A percentile compares a stretch with the other conserved stretches of the same genome.
phyloP scores from a whole-genome alignment of 148 eudicot species.

The Camellia granthamiana region DNA sequence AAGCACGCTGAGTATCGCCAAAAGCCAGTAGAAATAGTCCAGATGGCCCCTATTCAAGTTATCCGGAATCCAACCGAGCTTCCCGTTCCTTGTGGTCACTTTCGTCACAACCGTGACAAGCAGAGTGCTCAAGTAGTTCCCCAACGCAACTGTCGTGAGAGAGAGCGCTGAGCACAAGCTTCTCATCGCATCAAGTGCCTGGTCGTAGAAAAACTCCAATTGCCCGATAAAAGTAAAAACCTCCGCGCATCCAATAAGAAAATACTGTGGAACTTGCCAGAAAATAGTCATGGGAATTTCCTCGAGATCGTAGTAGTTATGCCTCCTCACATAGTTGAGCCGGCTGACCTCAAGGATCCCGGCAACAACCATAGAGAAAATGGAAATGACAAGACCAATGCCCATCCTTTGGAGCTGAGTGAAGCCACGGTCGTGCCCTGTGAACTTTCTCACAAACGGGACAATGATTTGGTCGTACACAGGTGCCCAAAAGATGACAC shows the following conservation, averaged over 20 bases:
- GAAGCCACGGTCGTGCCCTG: constrained; percentile 49
- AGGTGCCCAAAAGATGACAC: constrained; percentile 50
- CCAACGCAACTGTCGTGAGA: constrained; percentile 11
- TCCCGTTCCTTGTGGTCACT: constrained; percentile 8
- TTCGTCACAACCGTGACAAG: constrained; percentile 4
- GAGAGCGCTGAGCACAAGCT: constrained; percentile 11
- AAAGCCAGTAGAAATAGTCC: constrained; percentile 14
- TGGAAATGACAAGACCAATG: constrained; percentile 46
- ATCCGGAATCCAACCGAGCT: constrained; percentile 12
- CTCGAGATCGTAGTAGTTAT: constrained; percentile 20
- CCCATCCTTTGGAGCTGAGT: constrained; percentile 58
- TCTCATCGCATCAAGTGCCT: constrained; percentile 15
- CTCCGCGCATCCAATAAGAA: constrained; percentile 12
- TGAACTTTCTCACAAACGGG: constrained; percentile 31
- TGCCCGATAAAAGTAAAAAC: constrained; percentile 14
- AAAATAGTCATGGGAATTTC: constrained; percentile 33
- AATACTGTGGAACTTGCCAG: constrained; percentile 51
- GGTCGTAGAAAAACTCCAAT: constrained; percentile 17
- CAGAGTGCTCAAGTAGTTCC: constrained; percentile 13
- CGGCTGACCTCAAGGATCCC: constrained; percentile 39
- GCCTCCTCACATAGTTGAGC: constrained; percentile 22
- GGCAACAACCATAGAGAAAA: constrained; percentile 43
- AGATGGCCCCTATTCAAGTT: constrained; percentile 16
- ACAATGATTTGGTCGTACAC: constrained; percentile 48
- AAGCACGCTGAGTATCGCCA: constrained; percentile 8